phyloP scores from a whole-genome alignment of 73 alveolate genomes.

The Paramecium biaurelia region DNA sequence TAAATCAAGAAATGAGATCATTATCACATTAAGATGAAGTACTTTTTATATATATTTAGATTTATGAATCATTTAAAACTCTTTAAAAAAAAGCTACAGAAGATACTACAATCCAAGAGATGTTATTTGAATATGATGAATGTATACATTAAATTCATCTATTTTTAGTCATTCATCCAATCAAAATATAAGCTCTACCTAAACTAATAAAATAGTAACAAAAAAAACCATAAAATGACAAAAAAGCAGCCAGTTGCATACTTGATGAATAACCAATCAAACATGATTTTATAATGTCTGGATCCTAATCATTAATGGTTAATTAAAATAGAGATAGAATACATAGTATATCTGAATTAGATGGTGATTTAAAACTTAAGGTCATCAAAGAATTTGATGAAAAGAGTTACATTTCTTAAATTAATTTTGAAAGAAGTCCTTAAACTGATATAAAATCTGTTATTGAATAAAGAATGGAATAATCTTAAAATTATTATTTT shows the following conservation, averaged over 20 bases:
- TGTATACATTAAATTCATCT: neutral
- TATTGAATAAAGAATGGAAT: conserved; percentile 18
- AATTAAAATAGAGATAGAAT: neutral
- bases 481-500: neutral
- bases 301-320: neutral
- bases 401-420: neutral
- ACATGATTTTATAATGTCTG: neutral
- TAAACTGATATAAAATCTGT: neutral
- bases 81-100: neutral
- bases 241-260: neutral
- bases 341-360: neutral
- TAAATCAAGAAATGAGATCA: neutral
- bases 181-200: neutral
- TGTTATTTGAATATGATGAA: conserved; percentile 8
- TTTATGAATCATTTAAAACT: neutral
- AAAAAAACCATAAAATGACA: neutral
- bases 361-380: neutral
- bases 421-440: conserved; percentile 5
- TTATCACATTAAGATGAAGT: neutral
- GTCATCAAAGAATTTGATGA: conserved; percentile 21
- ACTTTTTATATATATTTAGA: neutral
- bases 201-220: neutral
- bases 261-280: neutral
- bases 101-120: neutral
- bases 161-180: neutral